Conservation (phyloP, 2,329 filamentous ascomycete species). For the Cadophora sp. region DNA sequence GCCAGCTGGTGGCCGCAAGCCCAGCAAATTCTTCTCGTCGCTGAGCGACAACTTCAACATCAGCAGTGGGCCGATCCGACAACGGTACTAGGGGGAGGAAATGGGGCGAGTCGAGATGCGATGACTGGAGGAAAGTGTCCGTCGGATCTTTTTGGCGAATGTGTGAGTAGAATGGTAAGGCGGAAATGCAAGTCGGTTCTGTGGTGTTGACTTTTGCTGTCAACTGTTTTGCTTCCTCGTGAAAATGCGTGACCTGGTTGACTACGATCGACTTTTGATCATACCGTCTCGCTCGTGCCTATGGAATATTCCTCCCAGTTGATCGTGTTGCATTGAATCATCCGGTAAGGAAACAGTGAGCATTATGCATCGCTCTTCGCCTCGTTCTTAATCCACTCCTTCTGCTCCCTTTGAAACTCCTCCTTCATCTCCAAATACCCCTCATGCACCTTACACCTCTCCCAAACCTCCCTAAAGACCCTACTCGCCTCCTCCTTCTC, state of each 20-base stretch:
- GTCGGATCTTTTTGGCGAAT: not conserved
- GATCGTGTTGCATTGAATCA: not conserved
- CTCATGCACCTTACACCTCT: constrained; percentile 51
- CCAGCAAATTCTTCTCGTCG: not conserved
- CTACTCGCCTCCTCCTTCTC: constrained; percentile 58
- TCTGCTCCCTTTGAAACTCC: constrained; percentile 54
- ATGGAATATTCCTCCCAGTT: not conserved
- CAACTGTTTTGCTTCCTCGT: not conserved
- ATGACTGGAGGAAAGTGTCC: not conserved
- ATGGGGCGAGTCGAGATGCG: not conserved
- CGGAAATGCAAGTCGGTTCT: not conserved
- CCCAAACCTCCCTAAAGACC: constrained; percentile 58
- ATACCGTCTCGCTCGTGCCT: not conserved
- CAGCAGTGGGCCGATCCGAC: not conserved
- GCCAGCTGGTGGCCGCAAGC: not conserved
- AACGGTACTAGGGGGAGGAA: not conserved
- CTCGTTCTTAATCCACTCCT: constrained; percentile 30
- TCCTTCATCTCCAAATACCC: constrained; percentile 53
- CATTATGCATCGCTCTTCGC: not conserved
- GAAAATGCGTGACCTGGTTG: not conserved
- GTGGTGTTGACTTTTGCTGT: not conserved
- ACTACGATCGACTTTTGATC: not conserved
- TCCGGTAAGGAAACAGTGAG: not conserved
- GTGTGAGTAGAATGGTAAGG: not conserved
- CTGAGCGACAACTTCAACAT: not conserved